These are phyloP conservation scores for Ceratocystis huliohia DNA, from an alignment of 2,329 filamentous ascomycete genomes.

Conservation along the genomic window DNA sequence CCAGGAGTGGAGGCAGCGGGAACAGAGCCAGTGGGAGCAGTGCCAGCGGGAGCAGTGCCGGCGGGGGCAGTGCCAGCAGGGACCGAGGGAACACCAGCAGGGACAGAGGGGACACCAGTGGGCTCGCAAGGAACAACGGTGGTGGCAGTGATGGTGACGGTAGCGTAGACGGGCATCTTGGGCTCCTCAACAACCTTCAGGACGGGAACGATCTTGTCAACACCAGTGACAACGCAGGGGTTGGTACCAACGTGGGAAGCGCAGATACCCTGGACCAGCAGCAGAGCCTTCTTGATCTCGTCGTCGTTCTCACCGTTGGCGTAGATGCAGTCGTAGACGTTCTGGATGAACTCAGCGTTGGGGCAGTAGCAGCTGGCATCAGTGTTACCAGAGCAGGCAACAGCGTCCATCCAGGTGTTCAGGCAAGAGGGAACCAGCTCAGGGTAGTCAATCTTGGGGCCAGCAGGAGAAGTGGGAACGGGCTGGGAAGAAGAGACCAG, in stretches of 20 bases:
- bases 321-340: conserved; percentile 69
- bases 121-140: conserved; percentile 21
- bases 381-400: conserved; percentile 71
- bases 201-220: conserved; percentile 51
- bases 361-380: conserved; percentile 82
- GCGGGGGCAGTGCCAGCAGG: conserved; percentile 40
- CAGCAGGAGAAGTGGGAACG: conserved; percentile 29
- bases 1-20: conserved; percentile 16
- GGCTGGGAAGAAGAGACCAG: conserved; percentile 32
- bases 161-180: conserved; percentile 25
- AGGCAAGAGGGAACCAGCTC: conserved; percentile 72
- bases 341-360: conserved; percentile 58
- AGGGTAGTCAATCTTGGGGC: conserved; percentile 44
- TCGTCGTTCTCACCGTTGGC: conserved; percentile 56
- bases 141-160: conserved; percentile 38
- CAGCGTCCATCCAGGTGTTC: conserved; percentile 72
- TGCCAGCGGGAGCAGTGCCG: conserved; percentile 42
- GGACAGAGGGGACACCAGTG: conserved; percentile 24
- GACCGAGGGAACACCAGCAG: conserved; percentile 30
- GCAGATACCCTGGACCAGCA: conserved; percentile 87
- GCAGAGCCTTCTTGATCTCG: conserved; percentile 57
- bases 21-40: conserved; percentile 23
- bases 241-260: conserved; percentile 60
- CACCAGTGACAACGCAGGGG: conserved; percentile 71
- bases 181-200: conserved; percentile 35